phyloP scores from a whole-genome alignment of 2,329 filamentous ascomycete species.

The Laburnicola sp. region DNA sequence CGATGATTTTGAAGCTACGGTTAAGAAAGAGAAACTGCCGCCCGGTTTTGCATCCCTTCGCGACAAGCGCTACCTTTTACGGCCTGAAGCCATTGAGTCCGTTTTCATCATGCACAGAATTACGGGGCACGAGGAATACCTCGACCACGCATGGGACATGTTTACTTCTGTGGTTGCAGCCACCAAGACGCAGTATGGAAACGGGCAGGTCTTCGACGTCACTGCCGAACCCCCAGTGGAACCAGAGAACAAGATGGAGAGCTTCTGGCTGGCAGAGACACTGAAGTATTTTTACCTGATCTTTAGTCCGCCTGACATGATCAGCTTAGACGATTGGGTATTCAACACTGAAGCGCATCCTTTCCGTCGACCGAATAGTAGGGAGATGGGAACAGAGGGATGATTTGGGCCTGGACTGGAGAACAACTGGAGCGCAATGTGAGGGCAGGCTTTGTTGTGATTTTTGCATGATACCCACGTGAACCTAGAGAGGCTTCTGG shows the following conservation, averaged over 20 bases:
- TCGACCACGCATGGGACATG: slow-evolving; percentile 54
- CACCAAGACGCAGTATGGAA: slow-evolving; percentile 47
- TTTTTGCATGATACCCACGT: slow-evolving; percentile 12
- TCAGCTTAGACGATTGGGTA: slow-evolving; percentile 53
- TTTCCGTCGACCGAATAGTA: slow-evolving; percentile 39
- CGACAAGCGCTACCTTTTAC: slow-evolving; percentile 51
- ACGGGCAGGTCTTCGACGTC: slow-evolving; percentile 51
- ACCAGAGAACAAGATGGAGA: slow-evolving; percentile 45
- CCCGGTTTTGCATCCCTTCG: slow-evolving; percentile 47
- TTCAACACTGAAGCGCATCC: slow-evolving; percentile 58
- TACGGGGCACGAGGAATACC: slow-evolving; percentile 54
- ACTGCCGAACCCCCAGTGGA: slow-evolving; percentile 28
- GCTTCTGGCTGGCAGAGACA: slow-evolving; percentile 56
- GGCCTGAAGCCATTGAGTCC: slow-evolving; percentile 62
- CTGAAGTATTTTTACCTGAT: slow-evolving; percentile 56
- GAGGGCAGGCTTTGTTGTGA: neutral
- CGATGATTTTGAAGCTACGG: slow-evolving; percentile 16
- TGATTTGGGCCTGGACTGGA: slow-evolving; percentile 4
- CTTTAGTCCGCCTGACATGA: slow-evolving; percentile 49
- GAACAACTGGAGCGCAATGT: neutral
- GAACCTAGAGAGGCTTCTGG: neutral
- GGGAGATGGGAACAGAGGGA: neutral
- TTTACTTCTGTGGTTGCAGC: slow-evolving; percentile 48
- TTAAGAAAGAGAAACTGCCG: slow-evolving; percentile 33
- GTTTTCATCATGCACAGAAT: slow-evolving; percentile 64